A percentile compares a stretch with the other conserved stretches of the same genome.
Evolutionary conservation across 257 asterid genomes (phyloP).

Genomic region (Anisodus acutangulus): DNA sequence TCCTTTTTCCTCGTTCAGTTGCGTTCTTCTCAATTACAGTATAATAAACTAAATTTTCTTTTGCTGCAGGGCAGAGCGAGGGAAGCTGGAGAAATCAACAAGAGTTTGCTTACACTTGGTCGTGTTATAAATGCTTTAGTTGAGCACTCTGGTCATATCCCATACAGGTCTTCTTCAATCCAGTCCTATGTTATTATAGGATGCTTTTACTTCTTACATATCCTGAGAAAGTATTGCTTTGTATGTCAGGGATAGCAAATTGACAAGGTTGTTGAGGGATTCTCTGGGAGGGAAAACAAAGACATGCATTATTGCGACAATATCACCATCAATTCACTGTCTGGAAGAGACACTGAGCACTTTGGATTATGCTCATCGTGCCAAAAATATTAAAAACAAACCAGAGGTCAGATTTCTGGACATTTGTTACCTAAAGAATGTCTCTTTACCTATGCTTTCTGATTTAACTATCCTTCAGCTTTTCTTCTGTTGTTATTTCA

Average conservation of each 20-base stretch:
- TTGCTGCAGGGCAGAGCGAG: slow-evolving; percentile 92
- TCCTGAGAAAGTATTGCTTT: slow-evolving; percentile 1
- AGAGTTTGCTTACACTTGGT: slow-evolving; percentile 97
- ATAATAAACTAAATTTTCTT: not conserved
- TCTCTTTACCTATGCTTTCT: not conserved
- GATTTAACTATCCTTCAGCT: not conserved
- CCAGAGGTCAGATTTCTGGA: slow-evolving; percentile 30
- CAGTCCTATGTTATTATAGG: not conserved
- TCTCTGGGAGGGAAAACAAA: slow-evolving; percentile 36
- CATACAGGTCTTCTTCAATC: slow-evolving; percentile 68
- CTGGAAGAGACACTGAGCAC: slow-evolving; percentile 41
- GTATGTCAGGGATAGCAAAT: slow-evolving; percentile 88
- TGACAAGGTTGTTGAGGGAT: slow-evolving; percentile 52
- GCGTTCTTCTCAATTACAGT: not conserved
- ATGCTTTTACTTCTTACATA: slow-evolving; percentile 1
- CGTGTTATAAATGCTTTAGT: slow-evolving; percentile 95
- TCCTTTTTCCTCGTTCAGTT: not conserved
- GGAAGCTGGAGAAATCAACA: slow-evolving; percentile 99
- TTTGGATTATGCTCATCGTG: slow-evolving; percentile 32
- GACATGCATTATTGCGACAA: slow-evolving; percentile 36
- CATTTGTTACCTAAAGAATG: slow-evolving; percentile 9
- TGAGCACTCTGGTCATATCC: slow-evolving; percentile 97
- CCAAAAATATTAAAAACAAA: slow-evolving; percentile 47
- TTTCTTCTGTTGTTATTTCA: slow-evolving; percentile 12
- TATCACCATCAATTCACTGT: slow-evolving; percentile 34